Evolutionary conservation across 2,329 filamentous ascomycete genomes (phyloP).

Genomic region (Aspergillus eucalypticola): DNA sequence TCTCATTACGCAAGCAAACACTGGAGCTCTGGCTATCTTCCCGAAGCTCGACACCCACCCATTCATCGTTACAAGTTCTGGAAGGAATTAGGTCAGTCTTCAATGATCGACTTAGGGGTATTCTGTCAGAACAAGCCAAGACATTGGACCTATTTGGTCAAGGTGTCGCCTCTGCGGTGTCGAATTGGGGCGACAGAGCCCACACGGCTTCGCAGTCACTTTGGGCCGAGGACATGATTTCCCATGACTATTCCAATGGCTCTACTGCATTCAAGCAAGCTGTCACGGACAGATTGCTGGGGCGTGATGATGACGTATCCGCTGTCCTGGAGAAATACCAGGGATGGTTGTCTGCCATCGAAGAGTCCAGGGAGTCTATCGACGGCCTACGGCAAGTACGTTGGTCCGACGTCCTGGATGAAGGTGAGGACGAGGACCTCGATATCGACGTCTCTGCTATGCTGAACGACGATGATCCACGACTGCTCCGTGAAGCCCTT

Average conservation of each 20-base stretch:
- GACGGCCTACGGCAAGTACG: constrained; percentile 37
- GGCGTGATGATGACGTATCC: constrained; percentile 67
- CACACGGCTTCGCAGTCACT: constrained; percentile 57
- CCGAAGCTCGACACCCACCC: constrained; percentile 60
- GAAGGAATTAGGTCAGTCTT: constrained; percentile 68
- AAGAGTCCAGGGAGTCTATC: constrained; percentile 44
- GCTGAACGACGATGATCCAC: constrained; percentile 72
- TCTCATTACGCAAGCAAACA: constrained; percentile 68
- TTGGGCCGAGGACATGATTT: constrained; percentile 67
- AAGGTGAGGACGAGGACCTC: constrained; percentile 42
- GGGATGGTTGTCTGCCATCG: constrained; percentile 73
- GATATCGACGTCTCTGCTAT: constrained; percentile 40
- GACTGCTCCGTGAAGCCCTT: constrained; percentile 61
- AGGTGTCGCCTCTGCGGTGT: constrained; percentile 63
- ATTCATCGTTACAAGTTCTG: constrained; percentile 62
- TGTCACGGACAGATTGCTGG: constrained; percentile 69
- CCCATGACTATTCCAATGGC: constrained; percentile 65
- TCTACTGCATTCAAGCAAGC: constrained; percentile 68
- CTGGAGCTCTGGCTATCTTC: constrained; percentile 73
- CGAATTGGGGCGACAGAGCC: constrained; percentile 58
- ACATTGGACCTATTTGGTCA: constrained; percentile 66
- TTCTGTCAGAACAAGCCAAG: constrained; percentile 64
- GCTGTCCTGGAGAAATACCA: constrained; percentile 65
- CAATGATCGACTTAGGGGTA: constrained; percentile 65
- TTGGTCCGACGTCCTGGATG: constrained; percentile 43